Percentiles rank a stretch among this genome's conserved stretches.
These are phyloP conservation scores for Chaetomiaceae sp. DNA, from an alignment of 2,329 filamentous ascomycete species.

Conservation along the genomic window DNA sequence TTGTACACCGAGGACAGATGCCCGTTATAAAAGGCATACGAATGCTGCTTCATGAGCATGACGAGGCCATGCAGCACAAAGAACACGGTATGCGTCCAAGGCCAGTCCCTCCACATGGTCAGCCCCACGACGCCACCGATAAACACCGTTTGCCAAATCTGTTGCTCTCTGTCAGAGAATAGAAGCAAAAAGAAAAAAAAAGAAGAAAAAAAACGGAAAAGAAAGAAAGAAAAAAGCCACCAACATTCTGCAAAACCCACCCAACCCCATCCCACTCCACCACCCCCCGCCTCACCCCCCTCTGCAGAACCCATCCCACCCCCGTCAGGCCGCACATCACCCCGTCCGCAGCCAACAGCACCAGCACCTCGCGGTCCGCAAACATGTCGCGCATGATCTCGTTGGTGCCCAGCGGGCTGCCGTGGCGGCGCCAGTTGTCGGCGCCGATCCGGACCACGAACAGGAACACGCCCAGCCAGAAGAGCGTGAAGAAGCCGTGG, in stretches of 20 bases:
- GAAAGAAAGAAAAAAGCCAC: constrained; percentile 23
- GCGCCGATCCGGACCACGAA: constrained; percentile 63
- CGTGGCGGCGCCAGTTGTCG: constrained; percentile 64
- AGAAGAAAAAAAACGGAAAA: not conserved
- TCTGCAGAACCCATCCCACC: constrained; percentile 63
- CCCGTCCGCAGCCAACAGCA: constrained; percentile 60
- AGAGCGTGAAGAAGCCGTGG: constrained; percentile 74
- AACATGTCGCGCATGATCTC: constrained; percentile 70
- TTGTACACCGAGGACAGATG: constrained; percentile 60
- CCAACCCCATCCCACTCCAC: constrained; percentile 64
- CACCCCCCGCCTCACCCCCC: constrained; percentile 48
- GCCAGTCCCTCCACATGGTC: constrained; percentile 69
- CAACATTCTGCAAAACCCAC: constrained; percentile 68
- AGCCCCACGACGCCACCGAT: constrained; percentile 59
- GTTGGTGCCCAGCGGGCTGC: constrained; percentile 64
- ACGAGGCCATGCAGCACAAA: constrained; percentile 70
- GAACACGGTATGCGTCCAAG: constrained; percentile 78
- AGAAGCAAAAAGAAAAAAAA: too few relatives aligned
- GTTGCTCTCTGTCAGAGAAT: too few relatives aligned
- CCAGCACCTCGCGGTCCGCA: constrained; percentile 42
- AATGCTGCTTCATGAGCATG: constrained; percentile 82
- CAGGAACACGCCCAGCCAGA: constrained; percentile 67
- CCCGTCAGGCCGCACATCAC: constrained; percentile 63
- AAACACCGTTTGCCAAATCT: constrained; percentile 66
- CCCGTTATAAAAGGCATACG: constrained; percentile 75